Base-by-base conservation (phyloP, 441 rosid species). In the Pelargonium cotyledonis region DNA sequence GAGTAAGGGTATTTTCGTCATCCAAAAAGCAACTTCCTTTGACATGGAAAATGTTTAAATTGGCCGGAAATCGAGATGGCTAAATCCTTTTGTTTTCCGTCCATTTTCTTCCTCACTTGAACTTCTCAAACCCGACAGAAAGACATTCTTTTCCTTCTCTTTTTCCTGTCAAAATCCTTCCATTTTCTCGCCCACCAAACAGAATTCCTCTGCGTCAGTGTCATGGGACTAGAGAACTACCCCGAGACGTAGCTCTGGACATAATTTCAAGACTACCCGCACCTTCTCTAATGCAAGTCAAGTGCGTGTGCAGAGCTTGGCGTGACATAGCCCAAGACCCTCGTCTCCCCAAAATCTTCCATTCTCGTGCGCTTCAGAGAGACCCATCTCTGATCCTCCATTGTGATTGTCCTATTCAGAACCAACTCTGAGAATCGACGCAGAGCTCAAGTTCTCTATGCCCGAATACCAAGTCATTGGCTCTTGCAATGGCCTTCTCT, bases 261-360 rank as follows among this genome's bases (percentile, higher is more conserved):
- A 73, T 75, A 43, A 62, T 73, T 1, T 51, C 77, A 31, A 76
- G 75, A 53, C 63, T 76, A 8, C 65, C 63, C 31, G 23, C 55
- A 19, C 18, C 70, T 31, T 64, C 31, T 3, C 61, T 71, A 11
- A 3, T 26, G 12, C 65, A 10, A 61, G 9, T 70, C 21, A 72
- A 74, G 60, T 66, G 49, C 21, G 78, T 57, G 10, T 66, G 76
- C 77, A 65, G 31, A 60, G 31, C 76, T 68, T 73, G 76, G 78
- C 63, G 31, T 5, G 75, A 40, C 19, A 51, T 47, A 15, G 41
- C 35, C 10, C 10, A 6, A 4, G 68, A 65, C 23, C 29, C 18
- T 5, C 9, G 31, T 19, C 71, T 75, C 58, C 63, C 53, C 43
- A 5, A 6, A 11, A n/a, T 41, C 5, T 68, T 23, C 40, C 65